A percentile compares a stretch with the other conserved stretches of the same genome.
phyloP scores from a whole-genome alignment of 805 yeast species.

The Cyberlindnera suaveolens region DNA sequence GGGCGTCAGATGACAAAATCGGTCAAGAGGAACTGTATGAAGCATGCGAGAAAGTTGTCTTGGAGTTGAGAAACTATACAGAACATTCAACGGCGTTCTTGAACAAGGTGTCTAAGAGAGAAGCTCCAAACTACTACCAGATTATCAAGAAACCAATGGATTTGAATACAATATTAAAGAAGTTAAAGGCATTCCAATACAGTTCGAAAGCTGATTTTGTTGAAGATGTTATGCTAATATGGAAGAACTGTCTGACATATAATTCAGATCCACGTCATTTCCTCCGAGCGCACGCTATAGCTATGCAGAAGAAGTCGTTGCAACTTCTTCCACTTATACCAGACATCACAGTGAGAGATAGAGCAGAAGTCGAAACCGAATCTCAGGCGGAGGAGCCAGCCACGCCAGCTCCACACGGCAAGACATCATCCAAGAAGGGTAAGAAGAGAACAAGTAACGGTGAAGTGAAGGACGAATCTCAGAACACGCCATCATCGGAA shows the following conservation, averaged over 20 bases:
- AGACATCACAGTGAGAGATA: constrained; percentile 69
- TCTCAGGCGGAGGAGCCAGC: constrained; percentile 22
- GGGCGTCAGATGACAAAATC: constrained; percentile 93
- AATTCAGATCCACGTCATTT: constrained; percentile 95
- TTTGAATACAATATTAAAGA: constrained; percentile 87
- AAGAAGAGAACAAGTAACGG: constrained; percentile 32
- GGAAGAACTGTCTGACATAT: constrained; percentile 90
- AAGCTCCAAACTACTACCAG: constrained; percentile 93
- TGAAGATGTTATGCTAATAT: constrained; percentile 90
- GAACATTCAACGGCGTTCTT: constrained; percentile 96
- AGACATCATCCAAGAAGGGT: constrained; percentile 31
- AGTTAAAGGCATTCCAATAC: constrained; percentile 76
- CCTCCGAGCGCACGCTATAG: constrained; percentile 83
- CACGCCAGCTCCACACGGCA: constrained; percentile 24
- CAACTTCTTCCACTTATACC: constrained; percentile 81
- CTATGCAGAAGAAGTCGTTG: constrained; percentile 88
- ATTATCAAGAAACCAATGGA: constrained; percentile 95
- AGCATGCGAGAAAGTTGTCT: constrained; percentile 92
- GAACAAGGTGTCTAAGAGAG: constrained; percentile 94
- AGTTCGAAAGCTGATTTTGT: constrained; percentile 83
- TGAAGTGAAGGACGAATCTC: constrained; percentile 27
- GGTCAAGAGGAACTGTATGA: constrained; percentile 98
- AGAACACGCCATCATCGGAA: background rate
- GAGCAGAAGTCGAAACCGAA: constrained; percentile 60
- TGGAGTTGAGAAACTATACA: constrained; percentile 84